Conservation (phyloP, 768 basidiomycete species). For the Cytidiella melzeri region DNA sequence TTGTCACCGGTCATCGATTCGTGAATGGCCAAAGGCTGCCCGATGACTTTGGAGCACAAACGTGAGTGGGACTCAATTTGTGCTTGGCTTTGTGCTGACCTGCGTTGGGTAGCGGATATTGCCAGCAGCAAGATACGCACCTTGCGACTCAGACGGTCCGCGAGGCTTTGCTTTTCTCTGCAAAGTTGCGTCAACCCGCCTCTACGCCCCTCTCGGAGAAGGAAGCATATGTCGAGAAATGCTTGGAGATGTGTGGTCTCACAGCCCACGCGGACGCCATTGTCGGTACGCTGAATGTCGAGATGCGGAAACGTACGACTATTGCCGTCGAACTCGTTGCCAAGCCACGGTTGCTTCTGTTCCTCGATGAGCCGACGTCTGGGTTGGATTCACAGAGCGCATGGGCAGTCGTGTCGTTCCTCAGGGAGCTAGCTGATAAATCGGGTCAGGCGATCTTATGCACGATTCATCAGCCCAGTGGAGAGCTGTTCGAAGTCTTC, state of each 20-base stretch:
- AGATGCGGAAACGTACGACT: slow-evolving; percentile 76
- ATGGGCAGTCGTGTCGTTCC: slow-evolving; percentile 74
- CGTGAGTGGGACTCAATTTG: slow-evolving; percentile 23
- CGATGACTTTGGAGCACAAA: slow-evolving; percentile 49
- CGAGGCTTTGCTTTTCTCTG: slow-evolving; percentile 77
- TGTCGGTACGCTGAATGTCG: slow-evolving; percentile 61
- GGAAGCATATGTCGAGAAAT: slow-evolving; percentile 62
- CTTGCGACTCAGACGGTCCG: slow-evolving; percentile 69
- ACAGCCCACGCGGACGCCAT: slow-evolving; percentile 61
- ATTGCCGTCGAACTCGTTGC: slow-evolving; percentile 89
- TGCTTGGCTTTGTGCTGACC: not conserved
- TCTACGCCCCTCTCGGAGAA: slow-evolving; percentile 64
- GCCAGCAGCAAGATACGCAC: slow-evolving; percentile 83
- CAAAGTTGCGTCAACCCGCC: slow-evolving; percentile 67
- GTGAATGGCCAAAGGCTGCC: slow-evolving; percentile 41
- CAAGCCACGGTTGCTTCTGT: slow-evolving; percentile 68
- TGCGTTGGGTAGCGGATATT: slow-evolving; percentile 78
- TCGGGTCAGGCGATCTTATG: slow-evolving; percentile 92
- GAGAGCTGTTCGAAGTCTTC: slow-evolving; percentile 78
- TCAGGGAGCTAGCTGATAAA: slow-evolving; percentile 66
- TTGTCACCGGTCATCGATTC: slow-evolving; percentile 36
- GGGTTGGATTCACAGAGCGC: slow-evolving; percentile 85
- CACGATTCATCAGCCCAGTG: slow-evolving; percentile 75
- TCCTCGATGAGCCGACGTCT: slow-evolving; percentile 84
- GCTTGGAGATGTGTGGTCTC: slow-evolving; percentile 57